Evolutionary conservation across 768 basidiomycete species (phyloP), one percentile per base, ranked within the genome.

Genomic region (Galerina sulciceps): DNA sequence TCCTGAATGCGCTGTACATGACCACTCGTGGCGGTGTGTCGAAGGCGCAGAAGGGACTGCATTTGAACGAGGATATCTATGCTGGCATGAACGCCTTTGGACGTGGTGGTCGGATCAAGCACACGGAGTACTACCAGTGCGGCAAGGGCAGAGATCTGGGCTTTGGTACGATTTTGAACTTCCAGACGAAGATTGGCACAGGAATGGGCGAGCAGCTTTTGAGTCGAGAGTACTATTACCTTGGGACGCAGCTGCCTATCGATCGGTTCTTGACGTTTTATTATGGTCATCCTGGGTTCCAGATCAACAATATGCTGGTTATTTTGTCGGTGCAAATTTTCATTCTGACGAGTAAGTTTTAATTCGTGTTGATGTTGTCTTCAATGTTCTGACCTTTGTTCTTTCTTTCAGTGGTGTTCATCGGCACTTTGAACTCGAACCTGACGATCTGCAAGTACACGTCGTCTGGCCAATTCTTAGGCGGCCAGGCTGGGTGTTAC

Each of bases 161-260:
- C 22, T 99, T 99, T 74, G 96, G 96, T 34, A 99, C 97, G 18
- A 99, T 99, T 69, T 78, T 99, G 67, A 99, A 99, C 76, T 99
- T 99, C 90, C 91, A 94, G 82, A 99, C 97, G 56, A 99, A 99
- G 85, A 96, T 99, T 67, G 96, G 97, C 11, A 99, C 96, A n/a
- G 97, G 97, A 74, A 99, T 99, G 97, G 97, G 97, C 37, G 97
- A 99, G 73, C 97, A 99, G 75, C 94, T 99, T 93, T 84, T 99
- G 68, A 97, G 94, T 77, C 87, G 97, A 62, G 97, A 99, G 76
- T 99, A 99, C 73, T 99, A 99, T 75, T 99, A 99, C 69, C 76
- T 99, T 62, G 97, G 97, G 26, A 99, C 97, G 20, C 97, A 99
- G 71, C 85, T 99, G 53, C 96, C 97, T 37, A 89, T 99, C 71